phyloP scores from a whole-genome alignment of 495 filamentous ascomycete species.

The Chaetomium tenue region DNA sequence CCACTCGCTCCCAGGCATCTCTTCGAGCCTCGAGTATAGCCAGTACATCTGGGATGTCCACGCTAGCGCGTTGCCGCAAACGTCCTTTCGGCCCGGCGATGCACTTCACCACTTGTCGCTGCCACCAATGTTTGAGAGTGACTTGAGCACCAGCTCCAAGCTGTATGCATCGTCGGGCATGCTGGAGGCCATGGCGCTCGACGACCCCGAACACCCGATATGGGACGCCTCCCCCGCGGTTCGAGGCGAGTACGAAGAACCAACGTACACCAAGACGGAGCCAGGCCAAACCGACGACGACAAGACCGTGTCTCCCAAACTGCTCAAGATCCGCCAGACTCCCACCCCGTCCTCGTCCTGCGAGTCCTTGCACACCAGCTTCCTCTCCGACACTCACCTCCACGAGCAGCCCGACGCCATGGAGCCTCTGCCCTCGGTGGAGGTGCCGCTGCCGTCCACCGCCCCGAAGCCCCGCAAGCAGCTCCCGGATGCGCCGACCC shows the following conservation, averaged over 20 bases:
- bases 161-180: conserved; percentile 20
- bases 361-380: conserved; percentile 36
- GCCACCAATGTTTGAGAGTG: neutral
- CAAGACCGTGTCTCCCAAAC: conserved; percentile 40
- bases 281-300: neutral
- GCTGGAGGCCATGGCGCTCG: conserved; percentile 22
- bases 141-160: conserved; percentile 6
- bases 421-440: neutral
- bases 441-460: neutral
- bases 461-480: conserved; percentile 34
- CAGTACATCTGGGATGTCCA: conserved; percentile 9
- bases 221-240: neutral
- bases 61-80: conserved; percentile 11
- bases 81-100: neutral
- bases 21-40: neutral
- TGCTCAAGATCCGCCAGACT: conserved; percentile 36
- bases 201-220: neutral
- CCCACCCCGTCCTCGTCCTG: conserved; percentile 36
- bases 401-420: conserved; percentile 11
- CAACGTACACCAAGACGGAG: conserved; percentile 1
- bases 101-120: neutral
- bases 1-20: neutral
- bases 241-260: neutral
- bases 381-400: conserved; percentile 28
- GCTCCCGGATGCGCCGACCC: conserved; percentile 28